Percentiles rank a stretch among this genome's conserved stretches.
phyloP scores from a whole-genome alignment of 495 filamentous ascomycete species.

The Lasiosphaeriaceae sp. region DNA sequence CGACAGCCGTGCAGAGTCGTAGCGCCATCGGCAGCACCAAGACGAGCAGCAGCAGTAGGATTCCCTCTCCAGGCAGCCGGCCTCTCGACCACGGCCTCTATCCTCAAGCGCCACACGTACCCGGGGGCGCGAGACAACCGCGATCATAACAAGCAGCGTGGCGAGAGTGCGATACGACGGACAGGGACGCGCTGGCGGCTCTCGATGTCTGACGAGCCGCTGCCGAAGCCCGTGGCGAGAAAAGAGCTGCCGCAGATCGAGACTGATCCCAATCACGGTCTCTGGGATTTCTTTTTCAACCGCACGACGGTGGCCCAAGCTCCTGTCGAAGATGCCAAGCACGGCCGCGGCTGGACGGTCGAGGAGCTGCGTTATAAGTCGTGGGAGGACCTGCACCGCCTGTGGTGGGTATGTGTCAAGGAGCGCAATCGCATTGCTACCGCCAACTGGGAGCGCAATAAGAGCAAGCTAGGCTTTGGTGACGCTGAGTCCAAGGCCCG shows the following conservation, averaged over 20 bases:
- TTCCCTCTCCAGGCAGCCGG: constrained; percentile 14
- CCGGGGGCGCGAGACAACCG: constrained; percentile 38
- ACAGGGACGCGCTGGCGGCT: constrained; percentile 71
- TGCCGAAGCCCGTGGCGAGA: constrained; percentile 73
- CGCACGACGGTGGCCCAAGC: constrained; percentile 58
- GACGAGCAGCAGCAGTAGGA: neutral
- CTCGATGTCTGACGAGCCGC: constrained; percentile 61
- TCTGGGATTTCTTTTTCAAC: constrained; percentile 87
- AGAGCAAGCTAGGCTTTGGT: constrained; percentile 65
- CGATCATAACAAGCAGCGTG: constrained; percentile 67
- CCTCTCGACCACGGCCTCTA: constrained; percentile 36
- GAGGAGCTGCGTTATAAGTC: constrained; percentile 83
- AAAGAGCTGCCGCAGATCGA: constrained; percentile 51
- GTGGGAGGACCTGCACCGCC: constrained; percentile 86
- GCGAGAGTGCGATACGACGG: constrained; percentile 72
- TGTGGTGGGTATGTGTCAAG: constrained; percentile 95
- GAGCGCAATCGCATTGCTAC: constrained; percentile 91
- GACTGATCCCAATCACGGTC: constrained; percentile 72
- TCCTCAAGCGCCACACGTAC: constrained; percentile 34
- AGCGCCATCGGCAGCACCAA: neutral
- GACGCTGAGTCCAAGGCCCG: constrained; percentile 57
- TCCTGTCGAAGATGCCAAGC: constrained; percentile 61
- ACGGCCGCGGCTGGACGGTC: constrained; percentile 81
- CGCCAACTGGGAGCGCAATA: constrained; percentile 58
- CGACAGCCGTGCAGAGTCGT: constrained; percentile 12